Conservation (phyloP, 192 early-diverging fungal genomes). For the Rhizophlyctis rosea region DNA sequence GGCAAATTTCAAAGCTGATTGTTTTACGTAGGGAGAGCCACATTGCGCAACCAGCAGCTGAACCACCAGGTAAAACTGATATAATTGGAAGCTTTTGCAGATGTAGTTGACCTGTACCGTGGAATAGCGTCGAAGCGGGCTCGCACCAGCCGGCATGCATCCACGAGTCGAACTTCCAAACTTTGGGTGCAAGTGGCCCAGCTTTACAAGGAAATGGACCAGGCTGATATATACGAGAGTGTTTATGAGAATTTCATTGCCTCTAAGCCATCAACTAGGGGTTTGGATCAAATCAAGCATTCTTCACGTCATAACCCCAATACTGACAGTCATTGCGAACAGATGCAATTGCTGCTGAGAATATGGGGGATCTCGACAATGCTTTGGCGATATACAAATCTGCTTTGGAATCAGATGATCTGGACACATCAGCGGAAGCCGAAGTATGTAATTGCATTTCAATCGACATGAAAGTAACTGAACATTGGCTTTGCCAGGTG, state of each 20-base stretch:
- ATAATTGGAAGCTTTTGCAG: too few species aligned
- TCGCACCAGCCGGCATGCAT: constrained; percentile 3
- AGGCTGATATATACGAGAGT: constrained; percentile 61
- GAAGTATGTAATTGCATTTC: not conserved
- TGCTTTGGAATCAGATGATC: constrained; percentile 7
- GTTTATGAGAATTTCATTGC: constrained; percentile 61
- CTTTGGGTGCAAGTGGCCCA: constrained; percentile 61
- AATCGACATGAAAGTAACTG: not conserved
- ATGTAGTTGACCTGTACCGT: not conserved
- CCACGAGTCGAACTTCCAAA: not conserved
- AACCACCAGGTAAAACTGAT: too few species aligned
- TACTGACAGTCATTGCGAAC: not conserved
- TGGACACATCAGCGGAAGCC: too few species aligned
- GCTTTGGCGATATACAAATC: constrained; percentile 35
- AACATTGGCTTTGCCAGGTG: constrained; percentile 5
- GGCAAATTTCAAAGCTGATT: too few species aligned
- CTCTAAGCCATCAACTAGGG: constrained; percentile 40
- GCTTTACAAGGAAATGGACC: constrained; percentile 62
- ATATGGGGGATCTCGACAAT: constrained; percentile 51
- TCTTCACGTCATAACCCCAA: not conserved
- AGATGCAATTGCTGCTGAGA: constrained; percentile 63
- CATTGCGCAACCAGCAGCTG: too few species aligned
- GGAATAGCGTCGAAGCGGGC: constrained; percentile 10
- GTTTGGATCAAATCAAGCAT: constrained; percentile 19
- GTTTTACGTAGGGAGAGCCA: too few species aligned